Conservation (phyloP, 2,329 filamentous ascomycete species). For the Stagonosporopsis vannaccii region DNA sequence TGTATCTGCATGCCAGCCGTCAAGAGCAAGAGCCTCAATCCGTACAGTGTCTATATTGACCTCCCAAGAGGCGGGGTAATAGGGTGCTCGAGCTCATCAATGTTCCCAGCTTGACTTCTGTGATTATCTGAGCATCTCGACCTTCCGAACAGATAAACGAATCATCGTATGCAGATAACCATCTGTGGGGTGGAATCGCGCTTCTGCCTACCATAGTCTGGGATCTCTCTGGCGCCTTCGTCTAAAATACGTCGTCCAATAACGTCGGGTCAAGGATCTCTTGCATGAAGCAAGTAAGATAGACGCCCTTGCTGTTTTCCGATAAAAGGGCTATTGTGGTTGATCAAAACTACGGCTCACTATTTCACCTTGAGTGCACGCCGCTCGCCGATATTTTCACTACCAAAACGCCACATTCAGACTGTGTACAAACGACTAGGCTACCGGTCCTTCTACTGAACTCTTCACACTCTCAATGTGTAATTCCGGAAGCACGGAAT, state of each 20-base stretch:
- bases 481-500: slow-evolving; percentile 21
- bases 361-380: background rate
- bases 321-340: background rate
- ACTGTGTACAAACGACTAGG: background rate
- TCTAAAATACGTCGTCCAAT: background rate
- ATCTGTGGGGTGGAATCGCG: background rate
- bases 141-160: background rate
- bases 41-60: background rate
- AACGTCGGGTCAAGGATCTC: background rate
- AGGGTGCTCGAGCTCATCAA: background rate
- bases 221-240: background rate
- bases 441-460: background rate
- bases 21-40: slow-evolving; percentile 1
- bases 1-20: background rate
- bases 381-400: too few species aligned
- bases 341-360: background rate
- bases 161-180: background rate
- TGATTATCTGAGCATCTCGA: background rate
- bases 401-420: too few species aligned
- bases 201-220: background rate
- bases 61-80: background rate
- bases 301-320: background rate
- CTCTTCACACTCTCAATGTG: slow-evolving; percentile 25
- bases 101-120: background rate
- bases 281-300: background rate